phyloP scores from a whole-genome alignment of 192 early-diverging fungal species.

The Haplosporangium gracile region DNA sequence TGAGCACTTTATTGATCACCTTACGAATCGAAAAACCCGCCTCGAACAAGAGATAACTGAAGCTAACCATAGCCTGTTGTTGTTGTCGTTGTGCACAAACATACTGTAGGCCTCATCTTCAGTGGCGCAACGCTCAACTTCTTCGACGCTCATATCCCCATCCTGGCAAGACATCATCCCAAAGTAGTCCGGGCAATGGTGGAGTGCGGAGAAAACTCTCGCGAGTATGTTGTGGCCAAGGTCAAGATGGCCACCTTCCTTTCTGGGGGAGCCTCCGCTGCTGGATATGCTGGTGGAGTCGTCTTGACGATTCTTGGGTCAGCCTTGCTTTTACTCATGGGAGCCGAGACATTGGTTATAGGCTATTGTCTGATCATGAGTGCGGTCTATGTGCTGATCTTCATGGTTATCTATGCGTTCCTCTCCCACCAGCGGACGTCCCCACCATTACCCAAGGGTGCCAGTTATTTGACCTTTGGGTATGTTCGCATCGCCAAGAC shows the following conservation, averaged over 20 bases:
- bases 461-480: slow-evolving; percentile 52
- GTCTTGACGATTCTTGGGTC: slow-evolving; percentile 22
- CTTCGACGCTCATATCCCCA: slow-evolving; percentile 37
- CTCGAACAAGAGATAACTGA: not conserved
- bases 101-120: slow-evolving; percentile 17
- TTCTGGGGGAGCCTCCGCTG: slow-evolving; percentile 43
- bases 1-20: not conserved
- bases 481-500: slow-evolving; percentile 50
- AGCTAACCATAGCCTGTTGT: not conserved
- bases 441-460: slow-evolving; percentile 59
- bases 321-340: slow-evolving; percentile 8
- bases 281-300: slow-evolving; percentile 34
- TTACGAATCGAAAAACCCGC: no score
- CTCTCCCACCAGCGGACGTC: slow-evolving; percentile 51
- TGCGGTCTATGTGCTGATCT: slow-evolving; percentile 26
- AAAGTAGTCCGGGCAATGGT: slow-evolving; percentile 20
- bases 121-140: slow-evolving; percentile 34
- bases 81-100: not conserved
- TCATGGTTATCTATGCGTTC: slow-evolving; percentile 23
- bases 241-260: slow-evolving; percentile 36
- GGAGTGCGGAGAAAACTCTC: slow-evolving; percentile 19
- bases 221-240: slow-evolving; percentile 22
- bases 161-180: slow-evolving; percentile 37
- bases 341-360: slow-evolving; percentile 9
- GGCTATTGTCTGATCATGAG: slow-evolving; percentile 40